Evolutionary conservation across 1,139 yeast species (phyloP).

Genomic region (Suhomyces atakaporum): DNA sequence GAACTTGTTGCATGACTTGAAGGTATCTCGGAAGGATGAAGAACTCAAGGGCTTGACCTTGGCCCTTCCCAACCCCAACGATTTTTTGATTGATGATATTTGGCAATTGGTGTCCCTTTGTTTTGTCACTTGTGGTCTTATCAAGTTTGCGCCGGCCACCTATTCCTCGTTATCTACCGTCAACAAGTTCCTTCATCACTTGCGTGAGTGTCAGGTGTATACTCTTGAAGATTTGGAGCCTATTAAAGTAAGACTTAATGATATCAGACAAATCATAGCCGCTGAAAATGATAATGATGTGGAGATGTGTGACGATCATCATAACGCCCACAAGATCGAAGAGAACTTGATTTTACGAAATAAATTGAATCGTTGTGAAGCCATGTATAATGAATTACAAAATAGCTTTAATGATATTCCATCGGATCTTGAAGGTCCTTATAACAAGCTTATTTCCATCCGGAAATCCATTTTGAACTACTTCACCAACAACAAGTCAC

Average conservation of each 20-base stretch:
- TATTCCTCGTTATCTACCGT: constrained; percentile 88
- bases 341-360: constrained; percentile 59
- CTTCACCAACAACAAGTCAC: constrained; percentile 27
- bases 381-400: constrained; percentile 54
- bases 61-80: constrained; percentile 51
- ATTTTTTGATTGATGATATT: constrained; percentile 79
- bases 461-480: constrained; percentile 38
- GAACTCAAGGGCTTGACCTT: constrained; percentile 48
- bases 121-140: constrained; percentile 87
- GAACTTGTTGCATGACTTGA: constrained; percentile 50
- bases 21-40: constrained; percentile 49
- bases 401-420: constrained; percentile 59
- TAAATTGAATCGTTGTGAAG: constrained; percentile 60
- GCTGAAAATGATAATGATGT: constrained; percentile 30
- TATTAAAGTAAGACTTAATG: constrained; percentile 66
- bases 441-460: constrained; percentile 47
- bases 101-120: constrained; percentile 84
- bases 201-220: constrained; percentile 76
- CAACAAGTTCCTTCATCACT: constrained; percentile 75
- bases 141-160: constrained; percentile 89
- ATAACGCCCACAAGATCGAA: constrained; percentile 42
- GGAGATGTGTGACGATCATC: constrained; percentile 6
- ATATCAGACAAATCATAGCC: constrained; percentile 60
- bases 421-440: constrained; percentile 50
- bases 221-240: constrained; percentile 83